These are phyloP conservation scores for Cinnamomum micranthum DNA, from an alignment of 164 flowering plant species.

Conservation along the genomic window DNA sequence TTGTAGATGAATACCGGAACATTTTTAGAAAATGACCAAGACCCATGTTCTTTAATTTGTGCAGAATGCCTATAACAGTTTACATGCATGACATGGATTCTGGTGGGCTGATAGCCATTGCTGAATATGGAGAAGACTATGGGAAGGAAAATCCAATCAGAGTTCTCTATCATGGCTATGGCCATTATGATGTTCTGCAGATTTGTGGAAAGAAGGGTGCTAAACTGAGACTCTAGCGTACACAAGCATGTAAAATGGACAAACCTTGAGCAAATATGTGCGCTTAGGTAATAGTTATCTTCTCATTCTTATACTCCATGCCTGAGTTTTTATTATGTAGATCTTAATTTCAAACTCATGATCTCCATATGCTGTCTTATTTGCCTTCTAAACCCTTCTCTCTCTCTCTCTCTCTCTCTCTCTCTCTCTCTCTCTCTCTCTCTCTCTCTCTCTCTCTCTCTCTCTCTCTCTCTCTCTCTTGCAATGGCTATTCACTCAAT, in stretches of 20 bases:
- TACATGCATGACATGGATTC: constrained; percentile 72
- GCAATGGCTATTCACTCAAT: too few relatives aligned
- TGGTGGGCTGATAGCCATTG: constrained; percentile 80
- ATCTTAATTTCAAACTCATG: not conserved
- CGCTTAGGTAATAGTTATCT: not conserved
- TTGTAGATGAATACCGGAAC: too few relatives aligned
- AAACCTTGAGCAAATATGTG: not conserved
- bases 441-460: too few relatives aligned
- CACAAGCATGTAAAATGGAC: not conserved
- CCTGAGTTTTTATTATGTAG: not conserved
- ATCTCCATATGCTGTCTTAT: too few relatives aligned
- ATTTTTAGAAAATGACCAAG: not conserved
- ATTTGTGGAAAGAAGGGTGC: constrained; percentile 40
- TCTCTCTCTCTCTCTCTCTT: too few relatives aligned
- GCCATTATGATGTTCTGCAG: constrained; percentile 85
- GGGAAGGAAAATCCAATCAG: constrained; percentile 80
- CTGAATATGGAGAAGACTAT: constrained; percentile 93
- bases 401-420: too few relatives aligned
- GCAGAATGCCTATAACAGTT: constrained; percentile 93
- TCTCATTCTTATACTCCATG: not conserved
- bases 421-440: too few relatives aligned
- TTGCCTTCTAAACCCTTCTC: too few relatives aligned
- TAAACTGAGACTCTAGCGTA: constrained; percentile 48
- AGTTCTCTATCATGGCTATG: constrained; percentile 87
- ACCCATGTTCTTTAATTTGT: not conserved